Evolutionary conservation across 2,329 filamentous ascomycete species (phyloP).

Genomic region (Fulvia fulva): DNA sequence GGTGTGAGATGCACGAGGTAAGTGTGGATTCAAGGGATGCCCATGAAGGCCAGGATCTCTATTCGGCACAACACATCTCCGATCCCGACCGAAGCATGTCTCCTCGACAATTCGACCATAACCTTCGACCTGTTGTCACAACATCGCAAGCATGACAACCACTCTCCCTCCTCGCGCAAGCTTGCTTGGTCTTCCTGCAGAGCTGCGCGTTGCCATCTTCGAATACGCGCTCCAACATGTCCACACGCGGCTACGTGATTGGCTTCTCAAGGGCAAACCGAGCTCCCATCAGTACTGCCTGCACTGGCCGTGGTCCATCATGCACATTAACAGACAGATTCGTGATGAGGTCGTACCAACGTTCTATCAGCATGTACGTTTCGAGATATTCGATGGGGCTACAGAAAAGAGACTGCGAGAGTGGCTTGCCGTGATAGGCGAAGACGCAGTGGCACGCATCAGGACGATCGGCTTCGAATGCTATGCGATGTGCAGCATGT

Average conservation of each 20-base stretch:
- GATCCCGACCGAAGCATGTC: too few species aligned
- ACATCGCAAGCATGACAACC: neutral
- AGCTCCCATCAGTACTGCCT: too few species aligned
- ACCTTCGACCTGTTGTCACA: neutral
- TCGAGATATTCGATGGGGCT: neutral
- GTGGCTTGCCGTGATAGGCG: conserved; percentile 1
- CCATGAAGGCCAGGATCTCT: too few species aligned
- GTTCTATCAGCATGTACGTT: neutral
- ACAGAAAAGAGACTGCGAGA: neutral
- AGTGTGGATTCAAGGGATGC: too few species aligned
- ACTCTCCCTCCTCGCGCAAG: neutral
- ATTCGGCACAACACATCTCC: too few species aligned
- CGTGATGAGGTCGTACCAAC: neutral
- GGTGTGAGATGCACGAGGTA: too few species aligned
- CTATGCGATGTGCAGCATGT: conserved; percentile 6
- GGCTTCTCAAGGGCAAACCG: neutral
- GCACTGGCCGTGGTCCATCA: neutral
- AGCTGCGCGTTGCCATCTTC: conserved; percentile 5
- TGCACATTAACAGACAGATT: conserved; percentile 2
- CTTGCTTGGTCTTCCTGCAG: neutral
- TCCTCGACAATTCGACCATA: too few species aligned
- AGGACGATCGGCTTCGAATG: neutral
- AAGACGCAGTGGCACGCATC: neutral
- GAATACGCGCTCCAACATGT: neutral
- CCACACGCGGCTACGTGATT: neutral